Base-by-base conservation (phyloP, 805 yeast genomes). In the Henningerozyma blattae region DNA sequence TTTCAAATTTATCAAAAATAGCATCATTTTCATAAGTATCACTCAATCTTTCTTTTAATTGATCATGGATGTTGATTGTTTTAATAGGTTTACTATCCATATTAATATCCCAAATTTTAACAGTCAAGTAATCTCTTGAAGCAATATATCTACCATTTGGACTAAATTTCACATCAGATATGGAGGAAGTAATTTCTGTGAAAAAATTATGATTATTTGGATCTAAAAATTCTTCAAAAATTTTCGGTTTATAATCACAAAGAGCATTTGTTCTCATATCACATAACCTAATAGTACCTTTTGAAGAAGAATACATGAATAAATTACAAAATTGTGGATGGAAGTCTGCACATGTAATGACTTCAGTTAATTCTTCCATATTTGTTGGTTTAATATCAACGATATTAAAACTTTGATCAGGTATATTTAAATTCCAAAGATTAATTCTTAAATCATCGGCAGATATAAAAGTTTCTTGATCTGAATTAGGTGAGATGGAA, bases 361-460 rank as follows among this genome's bases (percentile, higher is more conserved):
- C 98, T 59, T 91, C 98, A 8, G 98, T 89, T 48, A 91, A 71
- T 62, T 91, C 99, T 64, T 91, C 99, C 98, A 91, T 93, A 59
- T 86, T 86, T 5, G 86, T 83, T 8, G 99, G 99, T 58, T 93
- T 86, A 52, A 91, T 91, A 61, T 91, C 98, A 38, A 91, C 97
- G 44, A 91, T 91, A 59, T 91, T 93, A 62, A 91, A 91, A 48
- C 87, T 75, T 62, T 89, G 95, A 59, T 89, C 95, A 15, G 95
- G 85, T 46, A 86, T 82, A 35, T 84, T 86, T 45, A 87, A 67
- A 58, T 89, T 87, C 99, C 99, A 91, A 44, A 91, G 64, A 58
- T 91, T 91, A 53, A 91, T 80, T 54, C 99, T 74, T 54, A 91
- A 70, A 61, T 91, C 99, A 62, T 91, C 99, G 32, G 93, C 77